Conservation (phyloP, 163 green algal genomes). For the Scenedesmus sp. region DNA sequence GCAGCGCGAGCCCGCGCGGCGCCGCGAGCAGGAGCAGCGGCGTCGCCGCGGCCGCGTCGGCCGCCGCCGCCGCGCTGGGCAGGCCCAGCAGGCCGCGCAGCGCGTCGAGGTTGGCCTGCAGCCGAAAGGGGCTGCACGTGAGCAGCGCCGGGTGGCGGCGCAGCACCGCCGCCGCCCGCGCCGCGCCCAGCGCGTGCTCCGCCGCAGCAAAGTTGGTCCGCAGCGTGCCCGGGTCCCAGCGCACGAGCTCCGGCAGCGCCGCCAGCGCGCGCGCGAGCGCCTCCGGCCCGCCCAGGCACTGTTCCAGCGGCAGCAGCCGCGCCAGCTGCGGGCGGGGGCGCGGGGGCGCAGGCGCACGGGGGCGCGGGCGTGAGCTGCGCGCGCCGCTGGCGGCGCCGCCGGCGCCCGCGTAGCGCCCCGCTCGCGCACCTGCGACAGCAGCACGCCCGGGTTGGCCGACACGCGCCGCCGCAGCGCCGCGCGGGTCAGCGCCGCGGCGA, state of each 20-base stretch:
- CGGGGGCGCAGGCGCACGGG: neutral
- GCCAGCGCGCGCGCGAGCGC: neutral
- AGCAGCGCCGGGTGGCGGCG: slow-evolving; percentile 9
- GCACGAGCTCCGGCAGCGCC: neutral
- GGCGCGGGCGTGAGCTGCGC: neutral
- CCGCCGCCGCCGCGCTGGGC: slow-evolving; percentile 3
- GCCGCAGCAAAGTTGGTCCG: slow-evolving; percentile 1
- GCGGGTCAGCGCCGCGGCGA: neutral
- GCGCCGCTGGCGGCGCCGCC: too few species aligned
- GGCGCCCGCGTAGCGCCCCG: too few species aligned
- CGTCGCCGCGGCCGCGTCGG: neutral
- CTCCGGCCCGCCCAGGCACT: neutral
- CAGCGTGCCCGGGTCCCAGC: slow-evolving; percentile 2
- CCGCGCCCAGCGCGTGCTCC: slow-evolving; percentile 3
- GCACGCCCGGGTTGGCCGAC: slow-evolving; percentile 26
- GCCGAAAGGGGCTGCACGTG: neutral
- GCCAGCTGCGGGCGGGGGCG: neutral
- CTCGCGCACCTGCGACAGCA: slow-evolving; percentile 22
- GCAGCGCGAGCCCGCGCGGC: neutral
- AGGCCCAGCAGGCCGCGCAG: slow-evolving; percentile 2
- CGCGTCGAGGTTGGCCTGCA: slow-evolving; percentile 5
- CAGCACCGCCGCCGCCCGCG: slow-evolving; percentile 3
- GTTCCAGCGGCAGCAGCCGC: slow-evolving; percentile 13
- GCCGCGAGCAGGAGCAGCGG: slow-evolving; percentile 25
- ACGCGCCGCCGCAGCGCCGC: slow-evolving; percentile 6